A percentile compares a stretch with the other conserved stretches of the same genome.
Evolutionary conservation across 1,284 basidiomycete genomes (phyloP).

Genomic region (Ceratobasidium sp.): DNA sequence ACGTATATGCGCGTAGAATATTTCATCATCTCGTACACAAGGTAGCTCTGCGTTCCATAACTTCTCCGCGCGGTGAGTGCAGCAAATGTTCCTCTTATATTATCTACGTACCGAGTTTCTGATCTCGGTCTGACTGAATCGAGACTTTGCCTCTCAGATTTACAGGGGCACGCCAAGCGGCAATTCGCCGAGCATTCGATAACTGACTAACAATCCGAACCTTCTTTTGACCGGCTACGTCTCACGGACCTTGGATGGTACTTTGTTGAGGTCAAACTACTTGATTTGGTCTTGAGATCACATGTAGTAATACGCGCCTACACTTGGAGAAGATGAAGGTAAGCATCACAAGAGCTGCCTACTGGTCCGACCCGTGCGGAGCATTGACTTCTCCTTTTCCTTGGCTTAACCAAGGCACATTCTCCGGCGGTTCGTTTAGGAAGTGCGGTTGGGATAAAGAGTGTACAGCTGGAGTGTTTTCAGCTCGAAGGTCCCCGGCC

Average conservation of each 20-base stretch:
- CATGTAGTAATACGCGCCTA: background rate
- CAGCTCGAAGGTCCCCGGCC: slow-evolving; percentile 29
- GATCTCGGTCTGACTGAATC: slow-evolving; percentile 8
- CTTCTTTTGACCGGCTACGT: slow-evolving; percentile 38
- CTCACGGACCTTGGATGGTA: slow-evolving; percentile 9
- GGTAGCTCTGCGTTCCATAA: background rate
- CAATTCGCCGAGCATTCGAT: slow-evolving; percentile 25
- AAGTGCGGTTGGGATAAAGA: background rate
- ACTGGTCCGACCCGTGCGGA: slow-evolving; percentile 12
- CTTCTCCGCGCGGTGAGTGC: background rate
- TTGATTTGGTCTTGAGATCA: background rate
- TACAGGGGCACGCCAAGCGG: slow-evolving; percentile 18
- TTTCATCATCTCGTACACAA: background rate
- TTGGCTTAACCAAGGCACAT: background rate
- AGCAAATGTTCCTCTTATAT: background rate
- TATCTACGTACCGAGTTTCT: background rate
- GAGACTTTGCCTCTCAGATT: slow-evolving; percentile 9
- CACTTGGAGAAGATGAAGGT: background rate
- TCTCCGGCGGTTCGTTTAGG: background rate
- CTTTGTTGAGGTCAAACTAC: background rate
- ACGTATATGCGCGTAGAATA: background rate
- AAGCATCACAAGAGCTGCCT: background rate
- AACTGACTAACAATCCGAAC: background rate
- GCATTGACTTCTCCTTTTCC: background rate
- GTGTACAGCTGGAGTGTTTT: background rate